A percentile compares a stretch with the other conserved stretches of the same genome.
Evolutionary conservation across 202 grass and related monocot species (phyloP).

Genomic region (Schoenoplectus triqueter): DNA sequence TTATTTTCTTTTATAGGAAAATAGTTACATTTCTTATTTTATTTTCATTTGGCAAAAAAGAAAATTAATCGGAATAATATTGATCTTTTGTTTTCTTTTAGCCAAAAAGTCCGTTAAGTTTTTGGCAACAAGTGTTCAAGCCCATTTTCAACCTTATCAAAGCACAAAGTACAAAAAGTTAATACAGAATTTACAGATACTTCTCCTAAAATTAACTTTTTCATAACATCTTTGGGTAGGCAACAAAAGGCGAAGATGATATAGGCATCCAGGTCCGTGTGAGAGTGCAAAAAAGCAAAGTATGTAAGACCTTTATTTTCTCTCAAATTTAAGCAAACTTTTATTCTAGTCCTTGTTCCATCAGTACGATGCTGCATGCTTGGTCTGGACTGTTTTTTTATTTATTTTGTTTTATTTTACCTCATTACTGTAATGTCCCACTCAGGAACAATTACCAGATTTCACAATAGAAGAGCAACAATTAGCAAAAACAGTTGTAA

Average conservation of each 20-base stretch:
- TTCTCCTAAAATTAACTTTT: constrained; percentile 43
- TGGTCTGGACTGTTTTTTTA: not conserved
- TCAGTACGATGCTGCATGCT: not conserved
- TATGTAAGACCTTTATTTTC: constrained; percentile 45
- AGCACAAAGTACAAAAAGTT: not conserved
- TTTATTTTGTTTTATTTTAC: constrained; percentile 37
- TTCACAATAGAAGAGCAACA: too few species aligned
- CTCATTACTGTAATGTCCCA: not conserved
- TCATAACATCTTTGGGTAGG: constrained; percentile 52
- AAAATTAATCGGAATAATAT: not conserved
- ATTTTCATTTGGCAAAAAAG: not conserved
- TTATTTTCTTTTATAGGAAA: not conserved
- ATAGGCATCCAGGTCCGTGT: constrained; percentile 94
- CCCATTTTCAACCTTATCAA: constrained; percentile 7
- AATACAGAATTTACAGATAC: not conserved
- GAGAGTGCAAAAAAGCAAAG: constrained; percentile 99
- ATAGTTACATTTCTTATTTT: too few species aligned
- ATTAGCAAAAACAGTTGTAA: too few species aligned
- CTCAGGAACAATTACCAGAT: too few species aligned
- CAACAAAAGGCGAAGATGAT: constrained; percentile 90
- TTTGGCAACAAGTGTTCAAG: not conserved
- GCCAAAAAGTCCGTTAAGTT: not conserved
- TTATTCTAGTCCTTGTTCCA: not conserved
- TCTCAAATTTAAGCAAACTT: constrained; percentile 1
- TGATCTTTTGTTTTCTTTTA: not conserved